Percentiles rank a stretch among this genome's conserved stretches.
Conservation (phyloP, 495 filamentous ascomycete genomes). For the Baudoinia panamericana region DNA sequence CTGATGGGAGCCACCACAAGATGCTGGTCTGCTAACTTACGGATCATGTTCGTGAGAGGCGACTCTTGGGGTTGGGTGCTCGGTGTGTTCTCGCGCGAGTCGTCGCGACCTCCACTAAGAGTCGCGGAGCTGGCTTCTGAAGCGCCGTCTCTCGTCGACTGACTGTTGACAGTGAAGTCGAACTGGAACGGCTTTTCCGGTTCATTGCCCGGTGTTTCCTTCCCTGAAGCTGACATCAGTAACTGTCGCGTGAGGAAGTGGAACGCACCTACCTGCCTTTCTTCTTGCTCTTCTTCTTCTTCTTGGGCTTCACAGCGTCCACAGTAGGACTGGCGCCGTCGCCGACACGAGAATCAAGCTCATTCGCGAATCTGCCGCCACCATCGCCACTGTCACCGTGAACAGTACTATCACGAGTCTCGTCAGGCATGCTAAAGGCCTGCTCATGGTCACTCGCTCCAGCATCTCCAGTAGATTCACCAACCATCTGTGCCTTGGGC, state of each 20-base stretch:
- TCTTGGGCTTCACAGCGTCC: constrained; percentile 5
- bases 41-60: no score
- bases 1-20: no score
- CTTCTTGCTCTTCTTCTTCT: constrained; percentile 13
- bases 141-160: not conserved
- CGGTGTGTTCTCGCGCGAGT: no score
- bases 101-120: no score
- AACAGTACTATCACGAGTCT: not conserved
- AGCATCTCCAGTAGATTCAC: not conserved
- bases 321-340: not conserved
- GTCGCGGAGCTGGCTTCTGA: not conserved
- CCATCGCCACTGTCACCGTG: constrained; percentile 1
- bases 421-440: constrained; percentile 1
- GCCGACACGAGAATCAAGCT: constrained; percentile 11
- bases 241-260: not conserved
- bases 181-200: not conserved
- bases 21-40: no score
- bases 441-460: not conserved
- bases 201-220: not conserved
- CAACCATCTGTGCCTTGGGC: not conserved
- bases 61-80: no score
- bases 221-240: not conserved
- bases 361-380: constrained; percentile 1
- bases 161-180: not conserved
- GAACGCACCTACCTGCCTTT: not conserved